Percentiles rank a stretch among this genome's conserved stretches.
phyloP scores from a whole-genome alignment of 2,329 filamentous ascomycete genomes.

The Raffaelea deltoideospora region DNA sequence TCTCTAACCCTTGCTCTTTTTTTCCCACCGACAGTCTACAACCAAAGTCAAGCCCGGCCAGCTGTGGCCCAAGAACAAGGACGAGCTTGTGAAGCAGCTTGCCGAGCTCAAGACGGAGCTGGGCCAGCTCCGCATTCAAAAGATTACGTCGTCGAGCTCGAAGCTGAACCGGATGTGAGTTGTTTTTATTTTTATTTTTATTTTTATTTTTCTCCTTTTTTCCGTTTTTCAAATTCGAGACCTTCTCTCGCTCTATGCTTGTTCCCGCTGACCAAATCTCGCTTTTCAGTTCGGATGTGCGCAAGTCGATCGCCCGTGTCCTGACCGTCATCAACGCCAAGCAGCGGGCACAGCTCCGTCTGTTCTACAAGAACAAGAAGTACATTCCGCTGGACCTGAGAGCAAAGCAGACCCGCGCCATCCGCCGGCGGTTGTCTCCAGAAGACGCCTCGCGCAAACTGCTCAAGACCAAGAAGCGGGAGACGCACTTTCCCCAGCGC shows the following conservation, averaged over 20 bases:
- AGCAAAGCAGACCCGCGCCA: conserved; percentile 94
- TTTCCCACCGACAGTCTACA: conserved; percentile 26
- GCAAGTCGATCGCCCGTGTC: conserved; percentile 98
- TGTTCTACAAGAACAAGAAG: conserved; percentile 99
- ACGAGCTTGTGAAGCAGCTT: conserved; percentile 91
- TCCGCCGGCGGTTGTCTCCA: conserved; percentile 86
- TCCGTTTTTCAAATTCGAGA: too few relatives aligned
- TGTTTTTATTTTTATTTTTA: background rate
- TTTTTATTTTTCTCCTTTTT: too few relatives aligned
- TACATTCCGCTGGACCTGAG: conserved; percentile 97
- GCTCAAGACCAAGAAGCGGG: conserved; percentile 94
- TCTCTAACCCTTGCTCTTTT: conserved; percentile 11
- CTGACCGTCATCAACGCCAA: conserved; percentile 99
- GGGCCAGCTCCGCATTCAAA: conserved; percentile 91
- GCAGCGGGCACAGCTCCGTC: conserved; percentile 91
- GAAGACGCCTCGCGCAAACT: conserved; percentile 75
- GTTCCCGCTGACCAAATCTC: background rate
- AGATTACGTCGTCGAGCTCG: conserved; percentile 86
- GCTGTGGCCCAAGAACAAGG: conserved; percentile 99
- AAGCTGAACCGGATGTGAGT: conserved; percentile 97
- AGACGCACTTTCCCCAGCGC: conserved; percentile 91
- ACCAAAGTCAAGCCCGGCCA: conserved; percentile 82
- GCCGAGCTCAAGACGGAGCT: conserved; percentile 93
- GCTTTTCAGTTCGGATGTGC: conserved; percentile 71
- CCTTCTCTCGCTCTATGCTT: too few relatives aligned